Evolutionary conservation across 306 rosid genomes (phyloP).

Genomic region (Prunus mira): DNA sequence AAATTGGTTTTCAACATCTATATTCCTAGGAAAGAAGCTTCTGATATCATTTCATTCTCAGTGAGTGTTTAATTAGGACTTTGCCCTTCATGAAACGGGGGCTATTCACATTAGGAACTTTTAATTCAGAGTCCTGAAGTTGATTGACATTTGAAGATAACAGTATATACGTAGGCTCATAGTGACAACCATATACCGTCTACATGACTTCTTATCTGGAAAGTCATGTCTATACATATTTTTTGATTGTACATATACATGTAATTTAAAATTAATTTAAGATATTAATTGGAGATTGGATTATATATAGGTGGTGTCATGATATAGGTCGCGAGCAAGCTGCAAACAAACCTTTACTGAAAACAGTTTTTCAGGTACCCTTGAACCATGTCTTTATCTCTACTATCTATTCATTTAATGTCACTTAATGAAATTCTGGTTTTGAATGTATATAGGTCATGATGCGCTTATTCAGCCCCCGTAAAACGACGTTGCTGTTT

Average conservation of each 20-base stretch:
- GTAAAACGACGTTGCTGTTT: constrained; percentile 78
- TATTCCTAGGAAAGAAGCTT: too few species aligned
- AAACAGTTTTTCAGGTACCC: constrained; percentile 85
- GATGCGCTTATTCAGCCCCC: constrained; percentile 90
- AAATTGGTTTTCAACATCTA: too few species aligned
- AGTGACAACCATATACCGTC: not conserved
- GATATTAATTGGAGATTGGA: constrained; percentile 15
- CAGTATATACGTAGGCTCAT: not conserved
- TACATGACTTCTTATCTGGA: not conserved
- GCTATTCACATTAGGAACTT: too few species aligned
- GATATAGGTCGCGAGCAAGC: constrained; percentile 98
- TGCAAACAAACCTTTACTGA: constrained; percentile 85
- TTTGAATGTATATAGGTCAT: constrained; percentile 54
- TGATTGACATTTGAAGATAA: too few species aligned
- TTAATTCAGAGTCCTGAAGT: too few species aligned
- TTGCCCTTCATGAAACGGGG: too few species aligned
- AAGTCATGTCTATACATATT: not conserved
- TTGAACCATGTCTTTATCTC: constrained; percentile 5
- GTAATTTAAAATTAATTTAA: constrained; percentile 1
- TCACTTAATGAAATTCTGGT: constrained; percentile 21
- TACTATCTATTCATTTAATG: not conserved
- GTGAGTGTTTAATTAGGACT: too few species aligned
- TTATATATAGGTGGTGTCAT: constrained; percentile 83
- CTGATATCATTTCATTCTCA: too few species aligned
- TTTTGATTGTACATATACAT: not conserved